Conservation (phyloP, 1,284 basidiomycete genomes). For the Ganoderma lucidum region DNA sequence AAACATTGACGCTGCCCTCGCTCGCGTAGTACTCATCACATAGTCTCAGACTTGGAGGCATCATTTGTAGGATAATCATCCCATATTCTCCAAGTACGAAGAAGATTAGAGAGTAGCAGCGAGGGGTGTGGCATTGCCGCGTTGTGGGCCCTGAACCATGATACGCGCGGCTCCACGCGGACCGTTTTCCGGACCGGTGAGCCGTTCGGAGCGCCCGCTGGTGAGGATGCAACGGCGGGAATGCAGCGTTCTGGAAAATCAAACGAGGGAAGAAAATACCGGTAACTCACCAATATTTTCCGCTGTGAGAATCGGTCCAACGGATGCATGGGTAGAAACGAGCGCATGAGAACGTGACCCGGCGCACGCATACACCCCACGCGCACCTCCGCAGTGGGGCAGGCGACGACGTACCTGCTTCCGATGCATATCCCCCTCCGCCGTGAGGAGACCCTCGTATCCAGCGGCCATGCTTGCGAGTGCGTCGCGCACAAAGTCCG, state of each 20-base stretch:
- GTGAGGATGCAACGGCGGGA: constrained; percentile 12
- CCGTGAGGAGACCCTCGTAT: constrained; percentile 55
- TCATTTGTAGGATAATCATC: no score
- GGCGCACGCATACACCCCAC: neutral
- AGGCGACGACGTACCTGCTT: constrained; percentile 51
- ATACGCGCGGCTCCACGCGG: constrained; percentile 20
- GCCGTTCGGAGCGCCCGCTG: constrained; percentile 4
- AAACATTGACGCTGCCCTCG: no score
- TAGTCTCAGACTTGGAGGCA: no score
- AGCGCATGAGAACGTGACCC: neutral
- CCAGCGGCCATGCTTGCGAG: constrained; percentile 63
- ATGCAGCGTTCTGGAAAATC: constrained; percentile 4
- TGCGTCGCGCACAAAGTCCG: constrained; percentile 63
- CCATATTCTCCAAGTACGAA: no score
- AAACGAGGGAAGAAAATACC: constrained; percentile 1
- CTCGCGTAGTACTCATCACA: no score
- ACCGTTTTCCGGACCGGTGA: neutral
- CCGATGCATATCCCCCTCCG: constrained; percentile 59
- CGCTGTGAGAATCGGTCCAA: constrained; percentile 38
- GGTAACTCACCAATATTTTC: constrained; percentile 47
- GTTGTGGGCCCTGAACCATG: no score
- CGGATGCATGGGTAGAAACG: constrained; percentile 11
- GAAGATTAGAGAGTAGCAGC: no score
- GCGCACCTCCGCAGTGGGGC: constrained; percentile 6
- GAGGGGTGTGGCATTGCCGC: no score